These are phyloP conservation scores for Debaryomycetaceae sp. DNA, from an alignment of 1,139 yeast genomes.

Conservation along the genomic window DNA sequence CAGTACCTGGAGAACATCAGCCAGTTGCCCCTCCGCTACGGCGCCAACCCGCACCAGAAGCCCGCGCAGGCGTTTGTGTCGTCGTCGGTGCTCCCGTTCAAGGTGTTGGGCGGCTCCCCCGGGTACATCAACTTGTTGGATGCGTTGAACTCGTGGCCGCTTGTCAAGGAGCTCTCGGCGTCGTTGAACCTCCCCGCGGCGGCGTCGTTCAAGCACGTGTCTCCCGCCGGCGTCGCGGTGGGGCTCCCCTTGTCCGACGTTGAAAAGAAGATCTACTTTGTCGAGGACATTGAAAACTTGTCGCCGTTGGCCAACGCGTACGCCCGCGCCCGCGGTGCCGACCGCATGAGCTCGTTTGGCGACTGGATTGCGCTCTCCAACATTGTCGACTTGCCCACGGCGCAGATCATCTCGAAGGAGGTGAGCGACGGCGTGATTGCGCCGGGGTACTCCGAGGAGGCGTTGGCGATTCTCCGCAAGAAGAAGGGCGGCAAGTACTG, in stretches of 20 bases:
- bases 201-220: conserved; percentile 97
- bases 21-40: conserved; percentile 93
- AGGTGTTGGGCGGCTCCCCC: conserved; percentile 90
- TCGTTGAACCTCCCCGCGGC: conserved; percentile 96
- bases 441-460: conserved; percentile 92
- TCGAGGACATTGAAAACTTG: conserved; percentile 87
- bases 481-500: conserved; percentile 98
- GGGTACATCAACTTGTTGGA: conserved; percentile 95
- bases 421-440: conserved; percentile 99
- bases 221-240: conserved; percentile 98
- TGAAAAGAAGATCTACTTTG: conserved; percentile 94
- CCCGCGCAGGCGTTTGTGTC: conserved; percentile 96
- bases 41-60: conserved; percentile 98
- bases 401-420: conserved; percentile 93
- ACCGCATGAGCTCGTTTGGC: conserved; percentile 98
- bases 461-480: conserved; percentile 79
- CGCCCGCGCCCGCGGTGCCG: conserved; percentile 99
- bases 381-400: conserved; percentile 94
- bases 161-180: conserved; percentile 93
- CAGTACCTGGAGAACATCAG: conserved; percentile 87
- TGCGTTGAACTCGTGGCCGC: conserved; percentile 97
- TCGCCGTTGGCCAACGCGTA: conserved; percentile 97
- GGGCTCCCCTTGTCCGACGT: conserved; percentile 87
- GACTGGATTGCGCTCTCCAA: conserved; percentile 96
- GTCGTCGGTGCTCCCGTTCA: conserved; percentile 82